A percentile compares a stretch with the other conserved stretches of the same genome.
These are phyloP conservation scores for Solanum acaule DNA, from an alignment of 257 asterid genomes.

Conservation along the genomic window DNA sequence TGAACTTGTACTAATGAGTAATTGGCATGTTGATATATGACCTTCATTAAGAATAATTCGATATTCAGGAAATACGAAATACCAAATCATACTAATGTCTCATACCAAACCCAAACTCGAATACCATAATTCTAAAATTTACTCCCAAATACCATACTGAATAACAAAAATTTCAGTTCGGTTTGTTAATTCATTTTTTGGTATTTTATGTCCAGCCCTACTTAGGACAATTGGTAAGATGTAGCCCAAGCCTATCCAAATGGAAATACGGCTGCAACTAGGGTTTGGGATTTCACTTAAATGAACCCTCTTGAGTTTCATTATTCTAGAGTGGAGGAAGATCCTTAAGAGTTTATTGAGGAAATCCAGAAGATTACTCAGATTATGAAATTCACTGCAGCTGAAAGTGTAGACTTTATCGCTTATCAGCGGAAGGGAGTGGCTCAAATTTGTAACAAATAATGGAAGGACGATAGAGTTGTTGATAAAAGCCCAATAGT, in stretches of 20 bases:
- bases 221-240: not conserved
- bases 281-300: not conserved
- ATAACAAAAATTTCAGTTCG: no score
- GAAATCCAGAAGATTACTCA: not conserved
- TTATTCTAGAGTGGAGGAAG: not conserved
- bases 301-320: not conserved
- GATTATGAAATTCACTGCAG: not conserved
- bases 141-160: not conserved
- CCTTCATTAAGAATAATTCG: not conserved
- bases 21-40: not conserved
- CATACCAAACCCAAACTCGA: not conserved
- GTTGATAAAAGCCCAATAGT: not conserved
- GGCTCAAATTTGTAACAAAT: not conserved
- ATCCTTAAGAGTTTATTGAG: not conserved
- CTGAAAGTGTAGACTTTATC: not conserved
- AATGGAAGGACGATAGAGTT: not conserved
- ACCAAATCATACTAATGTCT: not conserved
- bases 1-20: not conserved
- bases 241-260: not conserved
- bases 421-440: not conserved
- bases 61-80: not conserved
- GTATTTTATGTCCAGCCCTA: not conserved
- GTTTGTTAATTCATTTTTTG: not conserved
- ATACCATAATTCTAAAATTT: no score
- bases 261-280: not conserved